A percentile compares a stretch with the other conserved stretches of the same genome.
Conservation (phyloP, 2,329 filamentous ascomycete species). For the Colletotrichum sp. region DNA sequence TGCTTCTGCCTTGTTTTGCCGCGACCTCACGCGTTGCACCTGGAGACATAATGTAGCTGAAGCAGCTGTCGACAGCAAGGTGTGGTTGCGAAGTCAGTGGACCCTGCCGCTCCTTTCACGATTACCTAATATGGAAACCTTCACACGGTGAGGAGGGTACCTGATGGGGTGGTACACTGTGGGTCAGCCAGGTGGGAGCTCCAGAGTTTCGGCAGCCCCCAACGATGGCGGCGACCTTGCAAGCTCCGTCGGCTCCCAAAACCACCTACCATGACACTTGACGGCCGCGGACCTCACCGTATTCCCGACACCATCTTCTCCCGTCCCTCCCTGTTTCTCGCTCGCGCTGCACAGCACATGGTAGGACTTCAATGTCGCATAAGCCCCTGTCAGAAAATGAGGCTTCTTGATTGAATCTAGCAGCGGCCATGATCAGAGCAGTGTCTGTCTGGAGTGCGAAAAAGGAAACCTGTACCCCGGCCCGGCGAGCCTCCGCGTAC, state of each 20-base stretch:
- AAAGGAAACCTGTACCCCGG: conserved; percentile 4
- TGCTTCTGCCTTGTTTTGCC: not conserved
- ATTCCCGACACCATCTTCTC: not conserved
- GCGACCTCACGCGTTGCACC: not conserved
- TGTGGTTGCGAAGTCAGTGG: not conserved
- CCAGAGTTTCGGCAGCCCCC: not conserved
- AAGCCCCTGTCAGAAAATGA: not conserved
- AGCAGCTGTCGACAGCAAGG: not conserved
- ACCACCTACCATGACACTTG: not conserved
- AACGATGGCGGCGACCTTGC: not conserved
- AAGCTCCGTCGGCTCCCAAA: not conserved
- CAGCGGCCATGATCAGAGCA: conserved; percentile 18
- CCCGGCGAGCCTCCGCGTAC: not conserved
- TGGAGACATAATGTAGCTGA: not conserved
- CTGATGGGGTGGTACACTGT: not conserved
- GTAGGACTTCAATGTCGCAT: not conserved
- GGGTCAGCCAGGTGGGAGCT: not conserved
- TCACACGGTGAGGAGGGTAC: not conserved
- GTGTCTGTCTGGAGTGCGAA: not conserved
- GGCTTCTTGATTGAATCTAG: not conserved
- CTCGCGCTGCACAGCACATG: not conserved
- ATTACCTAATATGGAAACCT: not conserved
- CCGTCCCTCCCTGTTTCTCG: not conserved
- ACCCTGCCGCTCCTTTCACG: not conserved
- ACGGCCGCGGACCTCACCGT: not conserved